phyloP scores from a whole-genome alignment of 1,284 basidiomycete genomes.

The Fistulina hepatica region DNA sequence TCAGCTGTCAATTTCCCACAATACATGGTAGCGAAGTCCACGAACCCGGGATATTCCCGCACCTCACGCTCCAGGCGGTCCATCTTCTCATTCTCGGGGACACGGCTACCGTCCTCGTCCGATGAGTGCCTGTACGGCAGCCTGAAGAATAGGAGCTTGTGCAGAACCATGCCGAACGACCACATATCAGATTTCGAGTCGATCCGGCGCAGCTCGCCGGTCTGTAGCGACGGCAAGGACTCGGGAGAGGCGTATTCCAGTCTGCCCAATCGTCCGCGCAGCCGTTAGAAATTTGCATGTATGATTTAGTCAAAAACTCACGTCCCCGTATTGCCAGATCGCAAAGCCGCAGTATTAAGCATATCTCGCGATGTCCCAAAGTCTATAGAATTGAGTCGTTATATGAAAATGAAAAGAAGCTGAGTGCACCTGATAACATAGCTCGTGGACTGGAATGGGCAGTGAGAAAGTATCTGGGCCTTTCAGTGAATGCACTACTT shows the following conservation, averaged over 20 bases:
- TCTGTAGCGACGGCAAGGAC: constrained; percentile 59
- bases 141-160: constrained; percentile 84
- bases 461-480: background rate
- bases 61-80: constrained; percentile 65
- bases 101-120: constrained; percentile 25
- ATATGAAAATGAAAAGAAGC: no score
- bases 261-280: constrained; percentile 27
- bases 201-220: constrained; percentile 59
- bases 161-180: constrained; percentile 84
- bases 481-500: constrained; percentile 16
- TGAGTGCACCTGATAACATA: constrained; percentile 82
- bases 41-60: constrained; percentile 60
- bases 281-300: background rate
- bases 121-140: constrained; percentile 66
- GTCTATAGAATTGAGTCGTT: no score
- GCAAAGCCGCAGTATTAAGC: constrained; percentile 51
- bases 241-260: constrained; percentile 81
- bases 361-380: constrained; percentile 92
- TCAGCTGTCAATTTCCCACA: background rate
- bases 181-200: constrained; percentile 88
- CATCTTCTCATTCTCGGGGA: constrained; percentile 48
- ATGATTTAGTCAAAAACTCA: constrained; percentile 35
- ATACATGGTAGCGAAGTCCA: no score
- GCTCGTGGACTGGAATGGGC: constrained; percentile 52
- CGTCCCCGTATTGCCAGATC: constrained; percentile 90